Percentiles rank a stretch among this genome's conserved stretches.
phyloP scores from a whole-genome alignment of 306 rosid species.

The Rosa multiflora region DNA sequence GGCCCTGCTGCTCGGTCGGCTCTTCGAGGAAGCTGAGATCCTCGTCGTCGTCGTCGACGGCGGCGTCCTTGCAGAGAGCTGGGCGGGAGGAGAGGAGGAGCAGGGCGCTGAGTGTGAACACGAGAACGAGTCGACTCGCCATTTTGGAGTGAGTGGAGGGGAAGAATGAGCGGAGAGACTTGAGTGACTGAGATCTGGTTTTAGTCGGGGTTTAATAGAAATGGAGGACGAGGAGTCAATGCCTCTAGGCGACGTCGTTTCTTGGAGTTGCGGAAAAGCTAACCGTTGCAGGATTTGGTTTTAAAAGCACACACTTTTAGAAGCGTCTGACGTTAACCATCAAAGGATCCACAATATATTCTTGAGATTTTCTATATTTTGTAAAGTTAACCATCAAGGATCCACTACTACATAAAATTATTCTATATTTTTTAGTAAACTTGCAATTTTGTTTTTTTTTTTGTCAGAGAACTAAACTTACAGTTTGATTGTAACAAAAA shows the following conservation, averaged over 20 bases:
- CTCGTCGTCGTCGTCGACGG: constrained; percentile 51
- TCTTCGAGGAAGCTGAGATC: constrained; percentile 95
- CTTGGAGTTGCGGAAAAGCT: neutral
- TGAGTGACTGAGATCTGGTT: constrained; percentile 20
- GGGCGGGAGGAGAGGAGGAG: constrained; percentile 66
- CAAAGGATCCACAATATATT: no score
- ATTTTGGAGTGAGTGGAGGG: constrained; percentile 32
- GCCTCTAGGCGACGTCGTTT: constrained; percentile 1
- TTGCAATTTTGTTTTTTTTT: no score
- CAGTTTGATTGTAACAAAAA: no score
- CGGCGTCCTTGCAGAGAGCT: constrained; percentile 42
- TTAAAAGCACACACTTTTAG: no score
- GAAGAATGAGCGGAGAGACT: neutral
- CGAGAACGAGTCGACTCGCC: constrained; percentile 52
- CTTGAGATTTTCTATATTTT: no score
- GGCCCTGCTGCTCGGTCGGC: constrained; percentile 27
- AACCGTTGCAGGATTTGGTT: neutral
- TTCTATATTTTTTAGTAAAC: no score
- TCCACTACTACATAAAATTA: no score
- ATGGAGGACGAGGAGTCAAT: constrained; percentile 7
- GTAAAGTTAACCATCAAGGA: no score
- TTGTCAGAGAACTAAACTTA: no score
- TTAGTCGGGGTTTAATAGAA: constrained; percentile 21
- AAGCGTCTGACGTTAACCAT: no score
- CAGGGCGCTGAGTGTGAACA: constrained; percentile 54